A percentile compares a stretch with the other conserved stretches of the same genome.
phyloP scores from a whole-genome alignment of 768 basidiomycete species.

The Auricularia sp. region DNA sequence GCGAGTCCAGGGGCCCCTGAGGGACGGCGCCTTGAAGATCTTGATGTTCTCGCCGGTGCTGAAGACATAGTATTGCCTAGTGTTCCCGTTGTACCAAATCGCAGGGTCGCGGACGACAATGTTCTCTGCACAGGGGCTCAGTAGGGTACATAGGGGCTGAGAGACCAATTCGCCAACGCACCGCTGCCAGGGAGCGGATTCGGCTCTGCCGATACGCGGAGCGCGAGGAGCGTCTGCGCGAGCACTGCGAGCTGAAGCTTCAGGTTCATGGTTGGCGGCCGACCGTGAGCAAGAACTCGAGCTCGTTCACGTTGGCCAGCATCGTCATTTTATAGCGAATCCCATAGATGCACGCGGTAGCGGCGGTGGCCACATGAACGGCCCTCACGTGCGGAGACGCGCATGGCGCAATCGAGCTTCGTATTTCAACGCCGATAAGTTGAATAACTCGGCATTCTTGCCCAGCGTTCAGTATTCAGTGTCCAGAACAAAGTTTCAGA shows the following conservation, averaged over 20 bases:
- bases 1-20: slow-evolving; percentile 11
- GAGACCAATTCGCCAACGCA: not conserved
- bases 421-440: not conserved
- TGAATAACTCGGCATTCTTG: not conserved
- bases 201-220: not conserved
- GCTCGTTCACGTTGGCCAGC: too few relatives aligned
- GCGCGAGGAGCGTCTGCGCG: not conserved
- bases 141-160: not conserved
- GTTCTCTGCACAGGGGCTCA: not conserved
- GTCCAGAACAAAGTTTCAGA: too few relatives aligned
- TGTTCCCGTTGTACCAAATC: not conserved
- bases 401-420: too few relatives aligned
- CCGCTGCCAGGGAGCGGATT: not conserved
- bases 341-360: too few relatives aligned
- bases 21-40: not conserved
- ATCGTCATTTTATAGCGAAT: too few relatives aligned
- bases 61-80: not conserved
- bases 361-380: too few relatives aligned
- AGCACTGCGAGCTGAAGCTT: too few relatives aligned
- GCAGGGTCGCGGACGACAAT: not conserved
- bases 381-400: too few relatives aligned
- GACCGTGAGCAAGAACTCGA: too few relatives aligned
- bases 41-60: not conserved
- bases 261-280: too few relatives aligned
- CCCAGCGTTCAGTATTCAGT: not conserved